Percentiles rank a stretch among this genome's conserved stretches.
phyloP scores from a whole-genome alignment of 208 protist genomes.

The Tetramitus jugosus region DNA sequence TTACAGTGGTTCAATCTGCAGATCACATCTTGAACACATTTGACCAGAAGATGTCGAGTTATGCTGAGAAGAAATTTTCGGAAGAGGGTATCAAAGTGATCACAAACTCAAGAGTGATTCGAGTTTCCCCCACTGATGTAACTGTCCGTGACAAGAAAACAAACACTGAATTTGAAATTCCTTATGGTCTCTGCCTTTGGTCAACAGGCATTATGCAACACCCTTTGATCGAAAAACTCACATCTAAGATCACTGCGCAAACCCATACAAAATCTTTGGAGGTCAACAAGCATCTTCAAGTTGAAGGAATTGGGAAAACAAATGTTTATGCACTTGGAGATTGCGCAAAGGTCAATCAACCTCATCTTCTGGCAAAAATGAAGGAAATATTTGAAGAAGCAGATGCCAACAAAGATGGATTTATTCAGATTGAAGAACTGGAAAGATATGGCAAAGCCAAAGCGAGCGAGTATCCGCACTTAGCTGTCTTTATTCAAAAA shows the following conservation, averaged over 20 bases:
- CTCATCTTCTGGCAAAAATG: background rate
- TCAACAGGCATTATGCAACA: background rate
- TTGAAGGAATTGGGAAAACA: background rate
- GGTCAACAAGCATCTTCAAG: background rate
- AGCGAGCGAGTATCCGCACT: background rate
- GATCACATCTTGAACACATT: conserved; percentile 1
- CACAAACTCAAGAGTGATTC: background rate
- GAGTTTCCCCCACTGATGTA: background rate
- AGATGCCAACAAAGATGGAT: background rate
- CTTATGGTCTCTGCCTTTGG: conserved; percentile 23
- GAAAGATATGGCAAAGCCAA: background rate
- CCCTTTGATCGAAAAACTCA: background rate
- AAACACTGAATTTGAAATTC: background rate
- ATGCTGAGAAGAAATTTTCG: background rate
- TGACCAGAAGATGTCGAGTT: background rate
- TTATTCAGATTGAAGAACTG: background rate
- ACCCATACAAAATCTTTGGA: background rate
- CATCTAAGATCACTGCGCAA: background rate
- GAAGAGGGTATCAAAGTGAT: background rate
- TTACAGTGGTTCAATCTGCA: background rate
- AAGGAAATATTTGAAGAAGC: background rate
- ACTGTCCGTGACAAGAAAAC: background rate
- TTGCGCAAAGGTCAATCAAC: background rate
- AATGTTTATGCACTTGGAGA: conserved; percentile 16
- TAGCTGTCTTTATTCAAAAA: background rate